These are phyloP conservation scores for Chlorophyllum brunneum DNA, from an alignment of 768 basidiomycete species.

Conservation along the genomic window DNA sequence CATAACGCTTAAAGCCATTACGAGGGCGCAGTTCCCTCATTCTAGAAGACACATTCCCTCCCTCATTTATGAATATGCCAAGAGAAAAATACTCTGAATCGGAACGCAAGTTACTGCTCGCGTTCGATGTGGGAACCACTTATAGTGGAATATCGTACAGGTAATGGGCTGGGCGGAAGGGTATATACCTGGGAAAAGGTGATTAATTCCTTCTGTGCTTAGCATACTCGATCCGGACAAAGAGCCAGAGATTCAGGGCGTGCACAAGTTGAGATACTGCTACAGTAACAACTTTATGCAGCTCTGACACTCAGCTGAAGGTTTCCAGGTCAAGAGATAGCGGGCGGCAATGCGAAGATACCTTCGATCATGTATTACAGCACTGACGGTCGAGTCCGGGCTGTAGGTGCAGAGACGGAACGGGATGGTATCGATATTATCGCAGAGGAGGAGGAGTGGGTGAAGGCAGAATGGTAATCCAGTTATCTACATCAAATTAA, in stretches of 20 bases:
- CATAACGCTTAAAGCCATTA: too few species aligned
- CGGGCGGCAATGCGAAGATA: conserved; percentile 16
- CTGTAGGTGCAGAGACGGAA: conserved; percentile 13
- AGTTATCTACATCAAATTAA: not conserved
- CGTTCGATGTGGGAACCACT: conserved; percentile 17
- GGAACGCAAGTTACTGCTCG: conserved; percentile 9
- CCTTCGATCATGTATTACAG: conserved; percentile 16
- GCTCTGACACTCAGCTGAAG: conserved; percentile 6
- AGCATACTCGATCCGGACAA: conserved; percentile 25
- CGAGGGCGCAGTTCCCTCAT: too few species aligned
- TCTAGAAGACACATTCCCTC: not conserved
- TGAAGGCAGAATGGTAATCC: conserved; percentile 13
- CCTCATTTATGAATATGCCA: not conserved
- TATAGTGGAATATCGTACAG: conserved; percentile 16
- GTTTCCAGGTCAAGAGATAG: conserved; percentile 15
- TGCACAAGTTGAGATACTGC: conserved; percentile 19
- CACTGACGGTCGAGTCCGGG: conserved; percentile 10
- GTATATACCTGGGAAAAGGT: not conserved
- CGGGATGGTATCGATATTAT: conserved; percentile 14
- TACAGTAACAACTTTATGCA: not conserved
- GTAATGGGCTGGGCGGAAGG: not conserved
- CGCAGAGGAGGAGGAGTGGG: conserved; percentile 15
- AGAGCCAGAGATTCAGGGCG: conserved; percentile 23
- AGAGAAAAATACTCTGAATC: conserved; percentile 6
- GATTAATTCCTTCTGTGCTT: not conserved